A percentile compares a stretch with the other conserved stretches of the same genome.
phyloP scores from a whole-genome alignment of 306 rosid genomes.

The Prunus davidiana region DNA sequence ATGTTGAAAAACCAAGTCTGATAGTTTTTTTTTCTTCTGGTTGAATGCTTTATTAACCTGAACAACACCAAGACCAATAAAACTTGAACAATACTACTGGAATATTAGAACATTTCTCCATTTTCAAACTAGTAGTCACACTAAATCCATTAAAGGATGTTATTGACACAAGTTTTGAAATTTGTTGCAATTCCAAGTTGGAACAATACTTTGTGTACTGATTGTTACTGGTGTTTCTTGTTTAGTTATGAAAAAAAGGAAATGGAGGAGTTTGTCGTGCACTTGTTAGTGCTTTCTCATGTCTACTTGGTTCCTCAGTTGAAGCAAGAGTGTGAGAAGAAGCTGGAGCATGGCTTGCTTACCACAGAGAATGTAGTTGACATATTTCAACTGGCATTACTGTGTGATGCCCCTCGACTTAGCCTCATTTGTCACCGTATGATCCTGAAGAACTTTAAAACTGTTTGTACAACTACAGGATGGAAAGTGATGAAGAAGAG shows the following conservation, averaged over 20 bases:
- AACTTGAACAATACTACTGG: background rate
- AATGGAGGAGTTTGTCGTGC: constrained; percentile 58
- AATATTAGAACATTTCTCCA: background rate
- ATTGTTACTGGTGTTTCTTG: constrained; percentile 12
- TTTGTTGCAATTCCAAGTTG: background rate
- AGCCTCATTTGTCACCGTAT: constrained; percentile 71
- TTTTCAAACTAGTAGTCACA: background rate
- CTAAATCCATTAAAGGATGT: background rate
- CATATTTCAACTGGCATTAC: constrained; percentile 72
- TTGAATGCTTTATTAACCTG: background rate
- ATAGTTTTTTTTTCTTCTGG: background rate
- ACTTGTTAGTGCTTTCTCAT: constrained; percentile 75
- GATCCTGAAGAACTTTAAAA: constrained; percentile 53
- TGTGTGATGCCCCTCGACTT: constrained; percentile 83
- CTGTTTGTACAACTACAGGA: constrained; percentile 58
- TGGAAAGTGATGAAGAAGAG: constrained; percentile 76
- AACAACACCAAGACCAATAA: too few relatives aligned
- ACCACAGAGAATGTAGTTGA: constrained; percentile 62
- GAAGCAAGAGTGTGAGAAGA: constrained; percentile 65
- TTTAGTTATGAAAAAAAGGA: constrained; percentile 66
- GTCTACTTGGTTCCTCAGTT: constrained; percentile 65
- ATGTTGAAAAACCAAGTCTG: background rate
- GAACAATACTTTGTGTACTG: background rate
- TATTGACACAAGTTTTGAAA: background rate
- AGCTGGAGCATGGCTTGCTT: constrained; percentile 50